phyloP scores from a whole-genome alignment of 257 asterid genomes.

The Salvia splendens region DNA sequence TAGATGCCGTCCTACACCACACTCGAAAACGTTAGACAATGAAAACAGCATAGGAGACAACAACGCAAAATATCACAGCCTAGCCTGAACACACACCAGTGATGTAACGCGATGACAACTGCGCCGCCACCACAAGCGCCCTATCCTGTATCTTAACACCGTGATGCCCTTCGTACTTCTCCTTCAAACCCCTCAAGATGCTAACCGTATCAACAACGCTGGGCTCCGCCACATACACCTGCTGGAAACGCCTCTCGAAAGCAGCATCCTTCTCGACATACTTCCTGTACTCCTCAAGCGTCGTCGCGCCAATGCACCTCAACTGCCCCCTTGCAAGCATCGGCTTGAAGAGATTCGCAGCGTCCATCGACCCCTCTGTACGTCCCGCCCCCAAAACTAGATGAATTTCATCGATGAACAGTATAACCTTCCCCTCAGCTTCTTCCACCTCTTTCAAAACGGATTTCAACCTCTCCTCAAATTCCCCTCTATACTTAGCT shows the following conservation, averaged over 20 bases:
- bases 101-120: slow-evolving; percentile 64
- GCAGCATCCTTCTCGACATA: slow-evolving; percentile 83
- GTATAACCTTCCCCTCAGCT: slow-evolving; percentile 68
- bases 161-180: slow-evolving; percentile 78
- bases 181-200: slow-evolving; percentile 68
- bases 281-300: slow-evolving; percentile 66
- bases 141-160: slow-evolving; percentile 77
- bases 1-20: slow-evolving; percentile 57
- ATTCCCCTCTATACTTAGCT: slow-evolving; percentile 77
- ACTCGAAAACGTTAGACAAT: slow-evolving; percentile 2
- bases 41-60: neutral
- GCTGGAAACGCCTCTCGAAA: slow-evolving; percentile 75
- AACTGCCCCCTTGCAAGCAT: slow-evolving; percentile 79
- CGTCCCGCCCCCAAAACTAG: slow-evolving; percentile 73
- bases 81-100: slow-evolving; percentile 39
- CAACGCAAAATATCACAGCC: no score
- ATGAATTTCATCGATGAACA: slow-evolving; percentile 70
- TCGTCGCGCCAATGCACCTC: slow-evolving; percentile 72
- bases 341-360: slow-evolving; percentile 71
- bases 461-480: slow-evolving; percentile 68
- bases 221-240: slow-evolving; percentile 74
- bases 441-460: slow-evolving; percentile 77
- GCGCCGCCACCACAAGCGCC: slow-evolving; percentile 70
- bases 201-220: slow-evolving; percentile 64
- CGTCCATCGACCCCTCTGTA: slow-evolving; percentile 75